Conservation (phyloP, 2,329 filamentous ascomycete species). For the Purpureocillium takamizusanense region DNA sequence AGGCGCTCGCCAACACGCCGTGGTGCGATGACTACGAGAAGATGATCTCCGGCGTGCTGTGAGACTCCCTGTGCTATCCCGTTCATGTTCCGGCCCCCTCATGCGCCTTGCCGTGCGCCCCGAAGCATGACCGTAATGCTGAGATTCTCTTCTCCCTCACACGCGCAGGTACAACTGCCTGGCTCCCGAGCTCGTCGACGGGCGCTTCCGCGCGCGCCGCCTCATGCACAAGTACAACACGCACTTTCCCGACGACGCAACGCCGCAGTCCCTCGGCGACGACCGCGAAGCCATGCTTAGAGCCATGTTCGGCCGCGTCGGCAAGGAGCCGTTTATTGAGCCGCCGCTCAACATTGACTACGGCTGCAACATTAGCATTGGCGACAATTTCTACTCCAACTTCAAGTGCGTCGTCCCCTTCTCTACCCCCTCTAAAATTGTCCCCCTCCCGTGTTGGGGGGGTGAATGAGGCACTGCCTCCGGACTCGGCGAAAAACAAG, state of each 20-base stretch:
- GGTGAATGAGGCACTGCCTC: no score
- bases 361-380: constrained; percentile 54
- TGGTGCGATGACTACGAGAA: constrained; percentile 54
- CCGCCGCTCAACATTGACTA: constrained; percentile 56
- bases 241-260: constrained; percentile 40
- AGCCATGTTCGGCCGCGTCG: constrained; percentile 39
- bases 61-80: constrained; percentile 12
- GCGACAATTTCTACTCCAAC: constrained; percentile 55
- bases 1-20: constrained; percentile 38
- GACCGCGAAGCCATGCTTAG: constrained; percentile 36
- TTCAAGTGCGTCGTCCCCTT: constrained; percentile 17
- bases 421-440: no score
- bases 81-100: no score
- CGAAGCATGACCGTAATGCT: no score
- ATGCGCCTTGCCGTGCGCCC: no score
- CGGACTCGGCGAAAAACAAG: neutral
- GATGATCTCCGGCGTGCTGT: constrained; percentile 57
- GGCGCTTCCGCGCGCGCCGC: constrained; percentile 44
- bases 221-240: constrained; percentile 51
- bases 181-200: constrained; percentile 36
- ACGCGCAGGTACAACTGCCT: constrained; percentile 43
- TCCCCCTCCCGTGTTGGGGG: no score
- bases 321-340: constrained; percentile 47
- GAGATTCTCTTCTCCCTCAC: neutral
- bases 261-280: constrained; percentile 25